Conservation (phyloP, 1,284 basidiomycete genomes). For the Megacollybia platyphylla region DNA sequence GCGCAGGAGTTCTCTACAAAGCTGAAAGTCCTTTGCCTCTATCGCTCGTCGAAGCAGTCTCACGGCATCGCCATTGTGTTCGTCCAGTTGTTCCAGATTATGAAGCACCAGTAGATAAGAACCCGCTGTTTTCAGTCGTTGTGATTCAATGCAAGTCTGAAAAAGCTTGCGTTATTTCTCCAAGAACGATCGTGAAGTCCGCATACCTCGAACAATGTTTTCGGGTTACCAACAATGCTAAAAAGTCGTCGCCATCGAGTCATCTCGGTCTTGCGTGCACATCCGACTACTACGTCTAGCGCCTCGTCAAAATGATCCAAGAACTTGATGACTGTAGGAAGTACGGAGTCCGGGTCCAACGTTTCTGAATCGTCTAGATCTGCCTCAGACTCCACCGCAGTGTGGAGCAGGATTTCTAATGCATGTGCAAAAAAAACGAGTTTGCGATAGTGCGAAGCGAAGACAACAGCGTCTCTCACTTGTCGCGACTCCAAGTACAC, state of each 20-base stretch:
- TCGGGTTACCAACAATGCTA: constrained; percentile 81
- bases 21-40: constrained; percentile 62
- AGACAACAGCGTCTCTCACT: constrained; percentile 69
- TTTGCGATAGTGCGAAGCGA: constrained; percentile 79
- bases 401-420: constrained; percentile 89
- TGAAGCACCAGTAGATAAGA: constrained; percentile 92
- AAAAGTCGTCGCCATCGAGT: constrained; percentile 87
- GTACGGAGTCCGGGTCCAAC: constrained; percentile 24
- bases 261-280: constrained; percentile 95
- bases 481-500: constrained; percentile 70
- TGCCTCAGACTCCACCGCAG: constrained; percentile 86
- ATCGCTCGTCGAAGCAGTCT: constrained; percentile 67
- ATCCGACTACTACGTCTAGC: constrained; percentile 89
- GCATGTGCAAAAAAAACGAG: constrained; percentile 92
- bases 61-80: constrained; percentile 67
- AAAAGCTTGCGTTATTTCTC: constrained; percentile 3
- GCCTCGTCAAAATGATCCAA: constrained; percentile 88
- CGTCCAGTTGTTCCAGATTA: constrained; percentile 82
- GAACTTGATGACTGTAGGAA: constrained; percentile 77
- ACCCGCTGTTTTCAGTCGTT: constrained; percentile 79
- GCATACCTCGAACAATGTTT: constrained; percentile 78
- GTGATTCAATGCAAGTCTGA: constrained; percentile 66
- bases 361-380: constrained; percentile 16
- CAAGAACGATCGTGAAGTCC: constrained; percentile 1
- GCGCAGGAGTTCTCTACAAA: constrained; percentile 82